A percentile compares a stretch with the other conserved stretches of the same genome.
Conservation (phyloP, 495 filamentous ascomycete genomes). For the Penicillium cinerascens region DNA sequence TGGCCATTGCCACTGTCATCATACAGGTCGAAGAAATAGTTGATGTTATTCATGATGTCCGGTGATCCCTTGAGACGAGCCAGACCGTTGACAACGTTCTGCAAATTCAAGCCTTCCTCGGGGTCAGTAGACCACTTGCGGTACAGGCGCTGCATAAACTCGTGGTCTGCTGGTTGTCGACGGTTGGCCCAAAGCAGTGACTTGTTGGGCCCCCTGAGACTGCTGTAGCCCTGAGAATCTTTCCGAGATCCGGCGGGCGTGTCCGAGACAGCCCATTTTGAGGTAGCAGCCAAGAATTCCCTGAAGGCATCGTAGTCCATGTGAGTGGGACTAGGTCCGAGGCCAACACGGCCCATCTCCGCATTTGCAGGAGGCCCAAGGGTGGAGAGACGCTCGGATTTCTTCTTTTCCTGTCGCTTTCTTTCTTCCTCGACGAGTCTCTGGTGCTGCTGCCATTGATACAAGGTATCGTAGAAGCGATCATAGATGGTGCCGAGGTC, state of each 20-base stretch:
- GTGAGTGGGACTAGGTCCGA: slow-evolving; percentile 79
- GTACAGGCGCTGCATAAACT: slow-evolving; percentile 90
- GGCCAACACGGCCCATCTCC: slow-evolving; percentile 72
- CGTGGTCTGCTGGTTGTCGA: slow-evolving; percentile 83
- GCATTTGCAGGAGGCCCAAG: slow-evolving; percentile 37
- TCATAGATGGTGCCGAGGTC: slow-evolving; percentile 90
- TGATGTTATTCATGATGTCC: slow-evolving; percentile 96
- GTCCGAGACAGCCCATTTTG: slow-evolving; percentile 89
- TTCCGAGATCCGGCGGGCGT: slow-evolving; percentile 58
- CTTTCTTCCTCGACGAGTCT: slow-evolving; percentile 70
- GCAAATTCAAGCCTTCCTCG: slow-evolving; percentile 71
- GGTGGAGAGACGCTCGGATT: slow-evolving; percentile 46
- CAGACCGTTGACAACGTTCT: slow-evolving; percentile 86
- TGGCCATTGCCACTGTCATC: slow-evolving; percentile 88
- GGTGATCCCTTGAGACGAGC: slow-evolving; percentile 85
- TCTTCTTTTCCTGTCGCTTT: slow-evolving; percentile 56
- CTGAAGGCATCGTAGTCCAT: slow-evolving; percentile 98
- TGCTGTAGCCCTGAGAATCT: slow-evolving; percentile 51
- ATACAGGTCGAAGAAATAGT: slow-evolving; percentile 95
- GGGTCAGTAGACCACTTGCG: slow-evolving; percentile 79
- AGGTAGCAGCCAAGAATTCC: slow-evolving; percentile 84
- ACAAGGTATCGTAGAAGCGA: slow-evolving; percentile 83
- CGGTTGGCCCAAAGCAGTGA: slow-evolving; percentile 70
- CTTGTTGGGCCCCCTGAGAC: slow-evolving; percentile 41
- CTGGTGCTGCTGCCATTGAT: slow-evolving; percentile 82